Conservation (phyloP, 495 filamentous ascomycete genomes). For the Extremus antarcticus region DNA sequence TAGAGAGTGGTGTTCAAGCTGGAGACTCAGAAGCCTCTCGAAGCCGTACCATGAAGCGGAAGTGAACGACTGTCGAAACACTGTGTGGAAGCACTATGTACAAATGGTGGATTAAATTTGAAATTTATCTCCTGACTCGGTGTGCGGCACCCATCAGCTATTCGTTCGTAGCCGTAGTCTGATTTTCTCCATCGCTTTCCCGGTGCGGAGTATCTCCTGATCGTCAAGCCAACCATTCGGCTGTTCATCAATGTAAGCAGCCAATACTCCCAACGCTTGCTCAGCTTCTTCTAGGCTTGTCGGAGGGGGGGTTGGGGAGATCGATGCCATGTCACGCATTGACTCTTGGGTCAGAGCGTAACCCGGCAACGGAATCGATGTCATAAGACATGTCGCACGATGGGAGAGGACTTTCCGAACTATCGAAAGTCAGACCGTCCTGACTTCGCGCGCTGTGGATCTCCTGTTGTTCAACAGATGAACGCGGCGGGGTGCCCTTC, state of each 20-base stretch:
- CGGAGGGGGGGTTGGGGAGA: background rate
- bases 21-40: no score
- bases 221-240: constrained; percentile 59
- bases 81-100: background rate
- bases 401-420: constrained; percentile 31
- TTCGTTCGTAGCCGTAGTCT: constrained; percentile 44
- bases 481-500: constrained; percentile 61
- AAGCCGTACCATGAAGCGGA: background rate
- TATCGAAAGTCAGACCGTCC: constrained; percentile 49
- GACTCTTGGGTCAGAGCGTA: constrained; percentile 3
- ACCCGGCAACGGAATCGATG: constrained; percentile 15
- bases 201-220: constrained; percentile 71
- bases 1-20: no score
- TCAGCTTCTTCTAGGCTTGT: constrained; percentile 69
- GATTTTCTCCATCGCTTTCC: constrained; percentile 82
- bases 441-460: constrained; percentile 58
- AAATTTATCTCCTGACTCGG: no score
- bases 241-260: constrained; percentile 72
- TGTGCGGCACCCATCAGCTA: background rate
- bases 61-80: background rate
- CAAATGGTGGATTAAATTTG: background rate
- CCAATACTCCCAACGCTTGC: constrained; percentile 70
- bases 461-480: constrained; percentile 53
- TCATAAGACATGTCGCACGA: constrained; percentile 8
- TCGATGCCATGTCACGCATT: constrained; percentile 10